phyloP scores from a whole-genome alignment of 768 basidiomycete species.

The Suillus paluster region DNA sequence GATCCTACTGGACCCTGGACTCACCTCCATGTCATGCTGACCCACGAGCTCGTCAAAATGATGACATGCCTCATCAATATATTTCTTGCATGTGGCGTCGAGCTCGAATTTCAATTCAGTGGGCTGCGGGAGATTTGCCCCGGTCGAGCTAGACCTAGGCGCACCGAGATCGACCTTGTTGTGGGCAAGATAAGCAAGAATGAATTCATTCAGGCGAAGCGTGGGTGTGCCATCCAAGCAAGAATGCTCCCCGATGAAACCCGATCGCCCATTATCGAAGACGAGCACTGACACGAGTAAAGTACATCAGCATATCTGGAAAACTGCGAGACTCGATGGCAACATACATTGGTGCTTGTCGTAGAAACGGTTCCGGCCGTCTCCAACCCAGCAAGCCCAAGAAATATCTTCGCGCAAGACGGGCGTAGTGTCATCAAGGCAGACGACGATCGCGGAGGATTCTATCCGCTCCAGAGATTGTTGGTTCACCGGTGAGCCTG shows the following conservation, averaged over 20 bases:
- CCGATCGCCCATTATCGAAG: slow-evolving; percentile 92
- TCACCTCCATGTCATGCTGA: slow-evolving; percentile 78
- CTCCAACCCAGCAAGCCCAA: slow-evolving; percentile 86
- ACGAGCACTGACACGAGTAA: slow-evolving; percentile 70
- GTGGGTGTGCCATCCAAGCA: slow-evolving; percentile 97
- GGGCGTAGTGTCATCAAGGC: slow-evolving; percentile 83
- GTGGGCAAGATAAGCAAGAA: slow-evolving; percentile 73
- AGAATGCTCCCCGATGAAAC: slow-evolving; percentile 88
- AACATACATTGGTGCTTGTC: slow-evolving; percentile 93
- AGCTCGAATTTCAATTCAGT: slow-evolving; percentile 75
- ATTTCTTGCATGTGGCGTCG: slow-evolving; percentile 52
- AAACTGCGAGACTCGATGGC: slow-evolving; percentile 1
- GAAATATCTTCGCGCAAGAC: slow-evolving; percentile 82
- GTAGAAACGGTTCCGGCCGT: slow-evolving; percentile 90
- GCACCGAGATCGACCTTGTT: slow-evolving; percentile 81
- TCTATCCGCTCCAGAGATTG: slow-evolving; percentile 79
- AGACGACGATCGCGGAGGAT: slow-evolving; percentile 85
- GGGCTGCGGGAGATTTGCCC: slow-evolving; percentile 52
- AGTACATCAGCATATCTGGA: slow-evolving; percentile 8
- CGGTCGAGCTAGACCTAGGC: slow-evolving; percentile 38
- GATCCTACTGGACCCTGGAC: slow-evolving; percentile 20
- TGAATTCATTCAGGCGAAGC: slow-evolving; percentile 92
- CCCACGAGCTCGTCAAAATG: slow-evolving; percentile 79
- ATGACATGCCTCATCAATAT: slow-evolving; percentile 61
- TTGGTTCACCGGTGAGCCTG: slow-evolving; percentile 67